Evolutionary conservation across 2,329 filamentous ascomycete genomes (phyloP).

Genomic region (Paracoccidioides lutzii): DNA sequence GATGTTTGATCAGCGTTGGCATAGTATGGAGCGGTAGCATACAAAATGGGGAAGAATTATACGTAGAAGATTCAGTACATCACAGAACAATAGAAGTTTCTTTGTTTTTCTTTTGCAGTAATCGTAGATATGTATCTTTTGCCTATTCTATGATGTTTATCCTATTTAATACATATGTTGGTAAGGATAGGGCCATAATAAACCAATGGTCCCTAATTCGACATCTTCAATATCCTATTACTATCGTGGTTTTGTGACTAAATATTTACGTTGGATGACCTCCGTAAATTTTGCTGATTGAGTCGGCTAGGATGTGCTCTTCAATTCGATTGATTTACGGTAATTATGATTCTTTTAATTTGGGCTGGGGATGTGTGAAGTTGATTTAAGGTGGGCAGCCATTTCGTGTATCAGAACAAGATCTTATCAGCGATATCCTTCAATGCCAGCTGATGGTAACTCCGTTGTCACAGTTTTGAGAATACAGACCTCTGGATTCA

Average conservation of each 20-base stretch:
- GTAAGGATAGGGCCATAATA: too few relatives aligned
- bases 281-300: neutral
- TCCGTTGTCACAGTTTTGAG: too few relatives aligned
- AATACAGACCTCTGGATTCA: too few relatives aligned
- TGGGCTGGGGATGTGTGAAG: neutral
- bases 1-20: neutral
- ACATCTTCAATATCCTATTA: too few relatives aligned
- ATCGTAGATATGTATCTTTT: neutral
- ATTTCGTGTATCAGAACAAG: too few relatives aligned
- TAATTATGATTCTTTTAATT: neutral
- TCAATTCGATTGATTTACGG: neutral
- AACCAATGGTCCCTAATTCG: too few relatives aligned
- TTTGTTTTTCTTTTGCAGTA: neutral
- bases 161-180: too few relatives aligned
- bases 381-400: neutral
- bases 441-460: too few relatives aligned
- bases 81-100: neutral
- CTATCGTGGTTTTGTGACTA: too few relatives aligned
- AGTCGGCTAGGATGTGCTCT: neutral
- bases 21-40: neutral
- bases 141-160: neutral
- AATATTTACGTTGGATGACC: too few relatives aligned
- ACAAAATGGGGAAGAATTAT: neutral
- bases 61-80: neutral
- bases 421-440: neutral